phyloP scores from a whole-genome alignment of 208 protist genomes.

The Herpetomonas tarakana region DNA sequence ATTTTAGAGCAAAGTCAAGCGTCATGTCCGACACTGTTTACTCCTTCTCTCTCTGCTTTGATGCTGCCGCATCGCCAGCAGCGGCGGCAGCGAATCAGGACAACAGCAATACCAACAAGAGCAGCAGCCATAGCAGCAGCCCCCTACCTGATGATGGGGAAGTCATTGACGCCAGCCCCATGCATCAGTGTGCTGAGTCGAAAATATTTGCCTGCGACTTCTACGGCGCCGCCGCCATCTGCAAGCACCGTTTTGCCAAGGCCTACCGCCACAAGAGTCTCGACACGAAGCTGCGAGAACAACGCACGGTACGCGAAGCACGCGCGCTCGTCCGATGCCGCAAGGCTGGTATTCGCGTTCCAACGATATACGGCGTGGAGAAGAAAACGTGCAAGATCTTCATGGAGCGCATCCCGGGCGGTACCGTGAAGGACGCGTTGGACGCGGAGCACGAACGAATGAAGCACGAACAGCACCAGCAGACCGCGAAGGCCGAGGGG shows the following conservation, averaged over 20 bases:
- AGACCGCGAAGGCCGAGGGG: background rate
- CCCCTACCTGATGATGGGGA: too few relatives aligned
- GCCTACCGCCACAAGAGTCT: slow-evolving; percentile 69
- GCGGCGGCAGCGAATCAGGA: too few relatives aligned
- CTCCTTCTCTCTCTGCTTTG: too few relatives aligned
- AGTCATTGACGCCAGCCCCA: too few relatives aligned
- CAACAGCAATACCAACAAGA: too few relatives aligned
- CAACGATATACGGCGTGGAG: slow-evolving; percentile 62
- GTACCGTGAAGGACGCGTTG: slow-evolving; percentile 63
- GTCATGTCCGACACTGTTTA: too few relatives aligned
- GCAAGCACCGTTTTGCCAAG: slow-evolving; percentile 79
- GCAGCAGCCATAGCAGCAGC: too few relatives aligned
- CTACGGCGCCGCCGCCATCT: slow-evolving; percentile 51
- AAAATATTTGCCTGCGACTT: slow-evolving; percentile 71
- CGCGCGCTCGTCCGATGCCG: slow-evolving; percentile 59
- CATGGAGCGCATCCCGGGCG: slow-evolving; percentile 80
- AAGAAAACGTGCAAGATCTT: slow-evolving; percentile 44
- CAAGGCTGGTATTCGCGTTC: slow-evolving; percentile 58
- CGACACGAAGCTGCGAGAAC: slow-evolving; percentile 71
- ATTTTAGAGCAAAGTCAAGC: too few relatives aligned
- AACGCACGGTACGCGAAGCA: slow-evolving; percentile 76
- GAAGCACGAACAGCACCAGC: background rate
- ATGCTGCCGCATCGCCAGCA: too few relatives aligned
- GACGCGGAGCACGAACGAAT: slow-evolving; percentile 24
- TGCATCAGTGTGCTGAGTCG: slow-evolving; percentile 80